Evolutionary conservation across 148 eudicot species (phyloP).

Genomic region (Chenopodium berlandieri): DNA sequence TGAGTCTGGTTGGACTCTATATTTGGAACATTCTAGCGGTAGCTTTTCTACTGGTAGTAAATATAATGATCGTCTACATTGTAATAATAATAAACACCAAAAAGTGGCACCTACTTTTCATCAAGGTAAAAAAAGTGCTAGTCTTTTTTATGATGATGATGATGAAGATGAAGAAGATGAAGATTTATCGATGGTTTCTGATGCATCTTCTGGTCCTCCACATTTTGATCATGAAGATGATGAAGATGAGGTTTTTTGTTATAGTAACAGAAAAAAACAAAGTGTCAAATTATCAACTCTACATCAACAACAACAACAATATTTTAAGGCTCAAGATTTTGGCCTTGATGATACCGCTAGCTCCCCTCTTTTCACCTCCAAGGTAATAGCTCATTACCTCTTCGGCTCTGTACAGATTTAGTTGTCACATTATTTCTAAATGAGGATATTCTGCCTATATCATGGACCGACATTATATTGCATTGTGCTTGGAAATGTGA

Average conservation of each 20-base stretch:
- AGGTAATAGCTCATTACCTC: slow-evolving; percentile 9
- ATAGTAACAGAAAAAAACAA: background rate
- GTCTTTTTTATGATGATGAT: background rate
- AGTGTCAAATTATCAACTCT: slow-evolving; percentile 7
- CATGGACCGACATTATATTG: slow-evolving; percentile 14
- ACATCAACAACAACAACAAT: slow-evolving; percentile 5
- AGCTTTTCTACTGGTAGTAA: background rate
- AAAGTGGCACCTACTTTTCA: background rate
- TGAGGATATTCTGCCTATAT: too few species aligned
- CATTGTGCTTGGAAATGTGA: background rate
- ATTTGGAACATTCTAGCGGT: slow-evolving; percentile 28
- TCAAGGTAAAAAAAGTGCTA: background rate
- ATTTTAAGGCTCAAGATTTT: background rate
- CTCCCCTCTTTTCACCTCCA: slow-evolving; percentile 25
- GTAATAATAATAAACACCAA: slow-evolving; percentile 1
- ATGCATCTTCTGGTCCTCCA: slow-evolving; percentile 39
- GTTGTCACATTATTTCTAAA: background rate
- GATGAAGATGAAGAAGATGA: slow-evolving; percentile 21
- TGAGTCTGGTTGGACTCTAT: slow-evolving; percentile 42
- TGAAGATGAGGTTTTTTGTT: slow-evolving; percentile 1
- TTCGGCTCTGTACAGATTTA: background rate
- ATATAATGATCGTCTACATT: background rate
- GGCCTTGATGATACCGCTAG: slow-evolving; percentile 38
- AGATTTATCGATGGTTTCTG: slow-evolving; percentile 38
- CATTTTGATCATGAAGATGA: slow-evolving; percentile 26